phyloP scores from a whole-genome alignment of 306 rosid genomes.

The Citrullus colocynthis region DNA sequence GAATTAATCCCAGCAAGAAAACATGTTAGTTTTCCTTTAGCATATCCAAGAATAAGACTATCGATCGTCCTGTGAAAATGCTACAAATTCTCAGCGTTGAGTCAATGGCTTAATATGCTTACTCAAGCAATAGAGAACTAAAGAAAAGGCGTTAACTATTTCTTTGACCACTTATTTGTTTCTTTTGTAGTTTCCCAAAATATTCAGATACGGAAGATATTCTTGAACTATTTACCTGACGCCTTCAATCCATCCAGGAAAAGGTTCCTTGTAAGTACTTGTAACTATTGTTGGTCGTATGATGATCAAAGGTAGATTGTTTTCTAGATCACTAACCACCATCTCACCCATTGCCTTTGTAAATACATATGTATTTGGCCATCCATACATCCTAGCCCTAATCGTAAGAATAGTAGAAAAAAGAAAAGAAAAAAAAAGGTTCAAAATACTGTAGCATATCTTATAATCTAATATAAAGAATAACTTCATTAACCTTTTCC shows the following conservation, averaged over 20 bases:
- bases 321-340: conserved; percentile 35
- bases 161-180: too few species aligned
- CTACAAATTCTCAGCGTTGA: neutral
- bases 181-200: too few species aligned
- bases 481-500: too few species aligned
- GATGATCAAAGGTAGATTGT: conserved; percentile 22
- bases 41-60: conserved; percentile 57
- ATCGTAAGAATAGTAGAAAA: neutral
- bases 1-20: conserved; percentile 40
- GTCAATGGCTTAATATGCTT: too few species aligned
- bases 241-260: conserved; percentile 78
- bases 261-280: conserved; percentile 67
- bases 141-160: too few species aligned
- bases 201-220: too few species aligned
- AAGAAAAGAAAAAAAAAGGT: neutral
- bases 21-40: conserved; percentile 58
- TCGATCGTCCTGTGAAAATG: conserved; percentile 52
- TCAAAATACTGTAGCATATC: neutral
- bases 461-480: neutral
- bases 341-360: conserved; percentile 81
- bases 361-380: conserved; percentile 80
- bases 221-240: conserved; percentile 25
- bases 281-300: conserved; percentile 62
- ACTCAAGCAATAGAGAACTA: too few species aligned
- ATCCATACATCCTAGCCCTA: conserved; percentile 57